Evolutionary conservation across 345 rosid species (phyloP).

Genomic region (Iberis pinnata): DNA sequence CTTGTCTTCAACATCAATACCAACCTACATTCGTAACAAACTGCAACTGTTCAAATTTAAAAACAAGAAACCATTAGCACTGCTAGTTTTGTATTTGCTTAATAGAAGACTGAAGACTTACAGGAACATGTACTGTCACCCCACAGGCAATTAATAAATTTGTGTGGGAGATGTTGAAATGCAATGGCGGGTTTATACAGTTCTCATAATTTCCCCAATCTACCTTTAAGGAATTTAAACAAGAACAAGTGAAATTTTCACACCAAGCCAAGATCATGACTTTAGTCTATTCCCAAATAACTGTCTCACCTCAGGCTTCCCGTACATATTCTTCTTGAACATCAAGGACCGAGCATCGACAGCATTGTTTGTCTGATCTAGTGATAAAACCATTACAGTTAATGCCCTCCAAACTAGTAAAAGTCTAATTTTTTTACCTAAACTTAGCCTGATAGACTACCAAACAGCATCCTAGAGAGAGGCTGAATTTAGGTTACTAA

Average conservation of each 20-base stretch:
- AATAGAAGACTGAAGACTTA: constrained; percentile 25
- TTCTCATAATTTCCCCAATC: constrained; percentile 46
- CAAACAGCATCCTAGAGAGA: too few species aligned
- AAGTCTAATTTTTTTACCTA: neutral
- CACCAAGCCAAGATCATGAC: neutral
- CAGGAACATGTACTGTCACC: constrained; percentile 54
- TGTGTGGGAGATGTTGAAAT: constrained; percentile 84
- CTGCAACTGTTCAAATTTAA: neutral
- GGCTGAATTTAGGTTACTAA: neutral
- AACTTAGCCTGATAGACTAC: too few species aligned
- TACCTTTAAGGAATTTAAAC: constrained; percentile 35
- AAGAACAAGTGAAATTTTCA: neutral
- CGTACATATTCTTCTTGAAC: constrained; percentile 68
- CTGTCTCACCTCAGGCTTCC: constrained; percentile 89
- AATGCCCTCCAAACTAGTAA: constrained; percentile 9
- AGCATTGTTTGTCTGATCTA: constrained; percentile 52
- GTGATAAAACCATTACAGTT: constrained; percentile 16
- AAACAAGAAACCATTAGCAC: neutral
- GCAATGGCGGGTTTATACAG: constrained; percentile 37
- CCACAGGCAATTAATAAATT: constrained; percentile 80
- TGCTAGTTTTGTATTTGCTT: neutral
- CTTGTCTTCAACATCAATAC: constrained; percentile 82
- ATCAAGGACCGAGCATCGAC: constrained; percentile 54
- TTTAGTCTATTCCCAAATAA: constrained; percentile 5
- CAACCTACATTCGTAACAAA: constrained; percentile 46